Conservation (phyloP, 2,329 filamentous ascomycete genomes). For the Beauveria medogensis region DNA sequence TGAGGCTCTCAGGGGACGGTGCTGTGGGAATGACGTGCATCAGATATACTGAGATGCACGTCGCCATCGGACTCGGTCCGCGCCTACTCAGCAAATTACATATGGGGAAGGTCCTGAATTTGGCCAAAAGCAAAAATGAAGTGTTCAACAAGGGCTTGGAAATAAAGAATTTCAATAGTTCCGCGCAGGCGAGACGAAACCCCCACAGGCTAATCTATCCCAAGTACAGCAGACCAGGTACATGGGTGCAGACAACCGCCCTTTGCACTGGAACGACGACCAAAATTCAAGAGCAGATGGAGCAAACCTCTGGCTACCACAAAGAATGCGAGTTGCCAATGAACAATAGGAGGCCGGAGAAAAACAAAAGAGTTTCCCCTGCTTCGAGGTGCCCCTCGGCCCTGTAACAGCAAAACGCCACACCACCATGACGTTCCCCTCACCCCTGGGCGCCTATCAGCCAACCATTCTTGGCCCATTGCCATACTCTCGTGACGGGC, state of each 20-base stretch:
- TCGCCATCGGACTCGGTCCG: neutral
- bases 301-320: neutral
- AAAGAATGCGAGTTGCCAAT: too few relatives aligned
- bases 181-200: too few relatives aligned
- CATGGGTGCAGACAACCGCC: neutral
- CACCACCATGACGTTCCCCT: neutral
- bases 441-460: neutral
- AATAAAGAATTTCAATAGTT: too few relatives aligned
- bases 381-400: neutral
- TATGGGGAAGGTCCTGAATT: too few relatives aligned
- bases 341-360: neutral
- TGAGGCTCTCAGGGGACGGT: neutral
- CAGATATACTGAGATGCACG: slow-evolving; percentile 4
- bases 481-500: neutral
- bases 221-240: neutral
- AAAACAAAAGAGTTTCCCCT: neutral
- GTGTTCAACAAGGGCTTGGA: too few relatives aligned
- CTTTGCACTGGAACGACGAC: too few relatives aligned
- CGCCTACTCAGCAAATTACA: too few relatives aligned
- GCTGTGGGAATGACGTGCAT: neutral
- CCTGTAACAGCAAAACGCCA: slow-evolving; percentile 3
- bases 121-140: too few relatives aligned
- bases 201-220: neutral
- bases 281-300: neutral
- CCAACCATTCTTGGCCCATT: neutral